Conservation (phyloP, 192 early-diverging fungal species). For the Umbelopsis vinacea region DNA sequence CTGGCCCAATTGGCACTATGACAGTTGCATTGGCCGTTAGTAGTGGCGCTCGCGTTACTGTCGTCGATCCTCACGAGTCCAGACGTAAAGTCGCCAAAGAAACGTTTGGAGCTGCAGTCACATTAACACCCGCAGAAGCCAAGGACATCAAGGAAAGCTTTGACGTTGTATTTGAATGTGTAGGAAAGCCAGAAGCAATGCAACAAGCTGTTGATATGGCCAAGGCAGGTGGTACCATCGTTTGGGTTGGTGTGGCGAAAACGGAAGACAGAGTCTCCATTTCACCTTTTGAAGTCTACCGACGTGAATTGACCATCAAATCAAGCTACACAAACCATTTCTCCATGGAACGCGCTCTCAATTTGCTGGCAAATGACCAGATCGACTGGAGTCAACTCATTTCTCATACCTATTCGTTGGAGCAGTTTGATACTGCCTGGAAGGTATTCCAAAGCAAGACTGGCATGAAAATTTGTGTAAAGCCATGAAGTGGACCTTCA, state of each 20-base stretch:
- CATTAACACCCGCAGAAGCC: conserved; percentile 28
- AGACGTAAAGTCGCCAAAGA: conserved; percentile 37
- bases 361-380: conserved; percentile 44
- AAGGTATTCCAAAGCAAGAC: conserved; percentile 37
- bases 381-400: conserved; percentile 51
- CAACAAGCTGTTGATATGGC: conserved; percentile 41
- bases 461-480: conserved; percentile 54
- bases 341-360: conserved; percentile 54
- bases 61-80: conserved; percentile 45
- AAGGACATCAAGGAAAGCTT: conserved; percentile 41
- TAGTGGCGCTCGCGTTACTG: conserved; percentile 45
- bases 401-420: conserved; percentile 48
- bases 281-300: conserved; percentile 53
- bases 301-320: conserved; percentile 52
- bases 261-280: conserved; percentile 43
- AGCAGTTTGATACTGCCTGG: conserved; percentile 56
- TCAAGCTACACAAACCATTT: conserved; percentile 55
- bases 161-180: conserved; percentile 59
- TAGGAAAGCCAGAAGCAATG: conserved; percentile 48
- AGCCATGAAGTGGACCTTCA: conserved; percentile 28
- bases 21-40: conserved; percentile 40
- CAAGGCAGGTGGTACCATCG: conserved; percentile 51
- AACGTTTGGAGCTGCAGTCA: conserved; percentile 34
- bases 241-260: conserved; percentile 57
- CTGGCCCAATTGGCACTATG: conserved; percentile 57